Evolutionary conservation across 176 grass and related monocot genomes (phyloP), one percentile per base, ranked within the genome.

Genomic region (Puya raimondii): DNA sequence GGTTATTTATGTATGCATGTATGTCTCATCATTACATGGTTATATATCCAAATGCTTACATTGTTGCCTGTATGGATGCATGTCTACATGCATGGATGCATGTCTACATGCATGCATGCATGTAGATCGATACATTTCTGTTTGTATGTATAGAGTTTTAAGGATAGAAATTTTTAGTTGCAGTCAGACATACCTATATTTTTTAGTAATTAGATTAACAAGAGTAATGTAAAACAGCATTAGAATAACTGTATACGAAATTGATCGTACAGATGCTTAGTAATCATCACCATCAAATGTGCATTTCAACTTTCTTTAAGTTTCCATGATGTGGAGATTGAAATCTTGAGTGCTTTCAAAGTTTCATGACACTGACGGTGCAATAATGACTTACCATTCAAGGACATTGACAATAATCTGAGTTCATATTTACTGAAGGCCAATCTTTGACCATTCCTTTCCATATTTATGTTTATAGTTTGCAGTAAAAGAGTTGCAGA

Each of bases 401-500:
- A 10, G 33, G 33, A 33, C 29, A 33, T 66, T 10, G 23, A 13
- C 14, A 66, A 47, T 66, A 66, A 66, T 66, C 29, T 33, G 48
- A 2, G 22, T 15, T 14, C 4, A 11, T 52, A 11, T 50, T 53
- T 70, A 26, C 48, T 53, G 17, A 53, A 53, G 23, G 49, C 10
- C 11, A 70, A 70, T 65, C 12, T 53, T 58, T 74, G 29, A 56
- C 14, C 23, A 47, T 58, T 83, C 70, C 57, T 66, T 66, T 72
- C 49, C 26, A 11, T 12, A 71, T 67, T 65, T 65, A 71, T 25
- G 53, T 76, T 4, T 33, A 16, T 17, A 96, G 92, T 69, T 96
- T 79, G 88, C 92, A 70, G 92, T 88, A 26, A 96, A 96, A 78
- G 92, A 96, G 71, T 72, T 96, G 65, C 92, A 96, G 75, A 96